A percentile compares a stretch with the other conserved stretches of the same genome.
Conservation (phyloP, 176 grass and related monocot genomes). For the Carex parvula region DNA sequence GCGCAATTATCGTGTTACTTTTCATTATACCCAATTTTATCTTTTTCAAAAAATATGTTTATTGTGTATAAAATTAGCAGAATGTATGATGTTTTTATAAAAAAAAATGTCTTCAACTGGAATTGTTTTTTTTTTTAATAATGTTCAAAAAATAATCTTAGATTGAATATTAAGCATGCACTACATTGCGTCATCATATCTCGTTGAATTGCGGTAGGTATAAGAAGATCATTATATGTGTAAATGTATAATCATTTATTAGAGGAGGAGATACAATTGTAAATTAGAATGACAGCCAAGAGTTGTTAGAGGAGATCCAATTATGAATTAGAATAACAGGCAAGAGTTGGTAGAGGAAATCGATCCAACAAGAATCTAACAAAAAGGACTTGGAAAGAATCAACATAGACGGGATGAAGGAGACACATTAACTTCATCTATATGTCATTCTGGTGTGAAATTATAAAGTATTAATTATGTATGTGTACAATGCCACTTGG, state of each 20-base stretch:
- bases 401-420: not conserved
- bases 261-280: not conserved
- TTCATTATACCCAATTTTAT: too few relatives aligned
- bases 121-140: too few relatives aligned
- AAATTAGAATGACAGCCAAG: not conserved
- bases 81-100: too few relatives aligned
- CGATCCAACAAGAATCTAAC: conserved; percentile 7
- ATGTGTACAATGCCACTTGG: not conserved
- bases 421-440: not conserved
- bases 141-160: not conserved
- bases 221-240: not conserved
- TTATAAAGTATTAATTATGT: not conserved
- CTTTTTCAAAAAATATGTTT: too few relatives aligned
- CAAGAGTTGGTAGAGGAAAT: conserved; percentile 15
- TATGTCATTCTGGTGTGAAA: not conserved
- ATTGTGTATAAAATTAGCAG: too few relatives aligned
- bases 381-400: not conserved
- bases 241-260: not conserved
- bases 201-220: not conserved
- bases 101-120: too few relatives aligned
- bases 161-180: not conserved
- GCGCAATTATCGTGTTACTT: too few relatives aligned
- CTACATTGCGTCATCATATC: not conserved
- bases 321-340: not conserved
- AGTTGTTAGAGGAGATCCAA: not conserved